Base-by-base conservation (phyloP, 306 rosid genomes). In the Rubus idaeus region DNA sequence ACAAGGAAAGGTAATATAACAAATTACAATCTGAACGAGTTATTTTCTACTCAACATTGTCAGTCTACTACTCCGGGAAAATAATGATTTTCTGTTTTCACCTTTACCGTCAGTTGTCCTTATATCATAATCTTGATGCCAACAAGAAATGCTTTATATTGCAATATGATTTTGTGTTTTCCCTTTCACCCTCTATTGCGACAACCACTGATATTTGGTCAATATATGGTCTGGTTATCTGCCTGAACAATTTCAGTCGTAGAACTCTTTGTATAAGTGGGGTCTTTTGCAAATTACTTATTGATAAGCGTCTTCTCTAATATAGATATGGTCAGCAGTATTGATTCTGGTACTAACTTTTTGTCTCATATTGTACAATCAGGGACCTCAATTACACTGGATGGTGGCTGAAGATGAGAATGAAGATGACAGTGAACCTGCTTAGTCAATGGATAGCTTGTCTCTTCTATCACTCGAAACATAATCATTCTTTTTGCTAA, bases 331-430 rank as follows among this genome's bases (percentile, higher is more conserved):
- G 47, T 37, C 69, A 1, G 23, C 13, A 37, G 11, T 37, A 23
- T 64, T 64, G 45, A 35, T 63, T 0, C 46, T 42, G 46, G 69
- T 37, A 39, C 47, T 40, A 64, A 39, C 8, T 20, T 6, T 76
- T 14, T 57, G 57, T 20, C 41, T 60, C 52, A 8, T 20, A 5
- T 52, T 56, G 0, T 60, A 57, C 78, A 40, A 81, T 65, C 86
- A 95, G 97, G 98, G 97, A 73, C 90, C 97, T 61, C 69, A 77
- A 78, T 80, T 91, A 81, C 81, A 50, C 45, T 95, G 98, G 98
- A 90, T 90, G 97, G 88, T 79, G 26, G 71, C 68, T 23, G 89
- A 88, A 77, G 92, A 80, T 75, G 82, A 87, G 42, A 44, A 78
- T 56, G 78, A 79, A 77, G 92, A 82, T 75, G 82, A 86, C 42